phyloP scores from a whole-genome alignment of 805 yeast genomes.

The Starmerella kuoi region DNA sequence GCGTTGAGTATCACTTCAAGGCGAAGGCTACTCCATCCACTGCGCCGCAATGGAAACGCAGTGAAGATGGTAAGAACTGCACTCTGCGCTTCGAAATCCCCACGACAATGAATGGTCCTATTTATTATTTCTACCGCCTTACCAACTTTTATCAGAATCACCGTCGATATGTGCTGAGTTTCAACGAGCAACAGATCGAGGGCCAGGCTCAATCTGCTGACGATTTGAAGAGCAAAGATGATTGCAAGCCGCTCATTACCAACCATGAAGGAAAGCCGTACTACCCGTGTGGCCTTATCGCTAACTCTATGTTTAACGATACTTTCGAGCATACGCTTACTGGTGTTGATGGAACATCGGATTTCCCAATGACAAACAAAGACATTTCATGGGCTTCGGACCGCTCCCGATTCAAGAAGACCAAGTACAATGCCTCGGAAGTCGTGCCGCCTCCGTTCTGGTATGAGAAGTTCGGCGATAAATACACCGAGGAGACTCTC shows the following conservation, averaged over 20 bases:
- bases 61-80: slow-evolving; percentile 41
- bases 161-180: slow-evolving; percentile 80
- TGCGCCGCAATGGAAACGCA: slow-evolving; percentile 55
- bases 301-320: slow-evolving; percentile 87
- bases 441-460: slow-evolving; percentile 94
- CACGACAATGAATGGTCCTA: slow-evolving; percentile 51
- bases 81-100: slow-evolving; percentile 62
- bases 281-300: slow-evolving; percentile 93
- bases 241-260: slow-evolving; percentile 51
- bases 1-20: slow-evolving; percentile 51
- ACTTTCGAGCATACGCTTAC: slow-evolving; percentile 41
- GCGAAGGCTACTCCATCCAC: slow-evolving; percentile 29
- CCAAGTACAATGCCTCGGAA: slow-evolving; percentile 52
- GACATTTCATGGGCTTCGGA: slow-evolving; percentile 85
- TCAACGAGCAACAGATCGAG: slow-evolving; percentile 64
- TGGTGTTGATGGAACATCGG: slow-evolving; percentile 33
- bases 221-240: slow-evolving; percentile 37
- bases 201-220: slow-evolving; percentile 54
- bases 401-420: slow-evolving; percentile 54
- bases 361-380: slow-evolving; percentile 36
- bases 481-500: slow-evolving; percentile 70
- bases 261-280: slow-evolving; percentile 41
- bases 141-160: slow-evolving; percentile 93
- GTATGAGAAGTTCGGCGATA: slow-evolving; percentile 66
- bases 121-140: slow-evolving; percentile 69